These are phyloP conservation scores for Claviceps monticola DNA, from an alignment of 2,329 filamentous ascomycete genomes.

Conservation along the genomic window DNA sequence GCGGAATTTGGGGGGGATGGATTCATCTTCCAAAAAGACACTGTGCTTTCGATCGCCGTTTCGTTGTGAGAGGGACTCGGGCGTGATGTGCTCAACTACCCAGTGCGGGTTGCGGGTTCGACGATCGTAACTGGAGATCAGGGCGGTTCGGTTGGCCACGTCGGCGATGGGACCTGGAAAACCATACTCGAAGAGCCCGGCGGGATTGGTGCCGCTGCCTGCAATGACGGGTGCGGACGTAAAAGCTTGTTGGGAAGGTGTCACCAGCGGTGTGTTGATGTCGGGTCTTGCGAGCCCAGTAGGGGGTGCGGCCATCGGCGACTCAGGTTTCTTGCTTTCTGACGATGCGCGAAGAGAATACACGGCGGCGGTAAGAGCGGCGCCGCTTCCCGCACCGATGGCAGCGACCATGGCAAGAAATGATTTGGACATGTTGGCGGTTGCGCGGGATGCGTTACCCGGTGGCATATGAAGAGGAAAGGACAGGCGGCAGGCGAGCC, in stretches of 20 bases:
- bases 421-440: constrained; percentile 57
- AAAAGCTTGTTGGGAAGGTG: constrained; percentile 47
- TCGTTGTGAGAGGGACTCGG: constrained; percentile 59
- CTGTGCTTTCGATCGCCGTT: constrained; percentile 77
- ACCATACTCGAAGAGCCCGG: constrained; percentile 70
- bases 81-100: constrained; percentile 94
- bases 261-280: constrained; percentile 19
- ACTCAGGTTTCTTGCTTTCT: constrained; percentile 7
- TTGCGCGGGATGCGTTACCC: constrained; percentile 5
- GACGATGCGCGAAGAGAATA: constrained; percentile 38
- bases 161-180: constrained; percentile 87
- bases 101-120: constrained; percentile 83
- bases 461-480: background rate
- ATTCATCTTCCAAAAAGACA: constrained; percentile 66
- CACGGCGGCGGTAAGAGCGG: constrained; percentile 57
- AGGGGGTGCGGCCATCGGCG: constrained; percentile 9
- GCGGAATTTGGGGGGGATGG: constrained; percentile 74
- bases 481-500: no score
- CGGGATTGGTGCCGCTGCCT: constrained; percentile 50
- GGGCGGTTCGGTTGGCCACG: constrained; percentile 58
- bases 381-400: constrained; percentile 62
- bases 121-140: constrained; percentile 83
- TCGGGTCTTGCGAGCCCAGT: constrained; percentile 8
- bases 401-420: constrained; percentile 64
- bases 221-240: constrained; percentile 15